Percentiles rank a stretch among this genome's conserved stretches.
Conservation (phyloP, 2,329 filamentous ascomycete species). For the Leptographium radiaticola region DNA sequence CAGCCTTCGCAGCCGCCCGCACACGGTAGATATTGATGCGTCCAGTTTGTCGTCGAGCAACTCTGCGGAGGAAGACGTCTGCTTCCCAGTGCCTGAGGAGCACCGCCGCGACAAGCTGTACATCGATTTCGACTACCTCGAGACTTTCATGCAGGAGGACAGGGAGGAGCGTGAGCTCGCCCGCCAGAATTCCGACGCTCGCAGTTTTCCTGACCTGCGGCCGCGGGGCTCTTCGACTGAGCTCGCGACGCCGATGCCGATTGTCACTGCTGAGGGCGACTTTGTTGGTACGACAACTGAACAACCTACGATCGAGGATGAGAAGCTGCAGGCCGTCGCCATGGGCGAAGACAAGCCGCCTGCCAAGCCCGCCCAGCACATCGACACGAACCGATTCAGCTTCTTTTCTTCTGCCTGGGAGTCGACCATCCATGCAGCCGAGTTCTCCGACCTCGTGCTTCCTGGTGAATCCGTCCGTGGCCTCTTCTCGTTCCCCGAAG, state of each 20-base stretch:
- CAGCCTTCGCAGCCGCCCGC: constrained; percentile 42
- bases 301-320: constrained; percentile 25
- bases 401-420: constrained; percentile 96
- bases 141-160: constrained; percentile 69
- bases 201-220: constrained; percentile 50
- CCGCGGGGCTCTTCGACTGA: constrained; percentile 19
- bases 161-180: constrained; percentile 35
- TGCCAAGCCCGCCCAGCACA: constrained; percentile 17
- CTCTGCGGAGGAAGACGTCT: constrained; percentile 76
- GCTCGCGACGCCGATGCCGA: constrained; percentile 18
- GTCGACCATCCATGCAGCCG: constrained; percentile 80
- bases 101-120: constrained; percentile 58
- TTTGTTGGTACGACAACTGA: constrained; percentile 39
- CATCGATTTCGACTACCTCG: constrained; percentile 86
- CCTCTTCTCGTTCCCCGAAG: constrained; percentile 58
- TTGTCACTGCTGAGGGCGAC: constrained; percentile 42
- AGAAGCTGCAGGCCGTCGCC: constrained; percentile 30
- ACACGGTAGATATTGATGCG: constrained; percentile 45
- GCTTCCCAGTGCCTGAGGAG: constrained; percentile 68
- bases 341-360: constrained; percentile 21
- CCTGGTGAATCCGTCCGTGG: constrained; percentile 83
- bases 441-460: constrained; percentile 76
- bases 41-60: constrained; percentile 51
- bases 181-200: constrained; percentile 32
- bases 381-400: constrained; percentile 72